These are phyloP conservation scores for Leccinum disarticulatum DNA, from an alignment of 768 basidiomycete species.

Conservation along the genomic window DNA sequence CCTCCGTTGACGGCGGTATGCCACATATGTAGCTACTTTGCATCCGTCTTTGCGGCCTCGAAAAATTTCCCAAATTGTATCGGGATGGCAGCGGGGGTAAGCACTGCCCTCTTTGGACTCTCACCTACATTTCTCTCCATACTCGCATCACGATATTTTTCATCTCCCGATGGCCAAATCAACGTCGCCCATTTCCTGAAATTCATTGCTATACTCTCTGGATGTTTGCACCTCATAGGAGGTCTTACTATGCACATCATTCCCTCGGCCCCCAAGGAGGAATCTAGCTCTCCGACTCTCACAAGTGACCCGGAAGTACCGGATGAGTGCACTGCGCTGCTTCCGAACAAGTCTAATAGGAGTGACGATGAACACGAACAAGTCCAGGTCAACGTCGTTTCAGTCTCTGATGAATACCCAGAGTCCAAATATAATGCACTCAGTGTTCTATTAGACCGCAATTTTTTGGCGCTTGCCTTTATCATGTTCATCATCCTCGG, in stretches of 20 bases:
- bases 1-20: slow-evolving; percentile 1
- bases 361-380: slow-evolving; percentile 8
- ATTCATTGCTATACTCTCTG: slow-evolving; percentile 58
- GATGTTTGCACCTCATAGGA: slow-evolving; percentile 53
- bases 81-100: slow-evolving; percentile 64
- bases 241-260: slow-evolving; percentile 41
- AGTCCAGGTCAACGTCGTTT: slow-evolving; percentile 22
- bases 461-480: slow-evolving; percentile 65
- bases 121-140: slow-evolving; percentile 74
- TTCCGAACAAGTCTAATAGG: slow-evolving; percentile 26
- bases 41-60: slow-evolving; percentile 72
- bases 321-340: slow-evolving; percentile 32
- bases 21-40: slow-evolving; percentile 53
- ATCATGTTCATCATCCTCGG: slow-evolving; percentile 60
- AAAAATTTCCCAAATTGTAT: slow-evolving; percentile 64
- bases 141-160: slow-evolving; percentile 64
- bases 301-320: slow-evolving; percentile 19
- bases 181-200: slow-evolving; percentile 51
- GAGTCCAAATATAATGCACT: slow-evolving; percentile 29
- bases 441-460: slow-evolving; percentile 50
- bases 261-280: slow-evolving; percentile 12
- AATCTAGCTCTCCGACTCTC: background rate
- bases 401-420: slow-evolving; percentile 24
- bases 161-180: slow-evolving; percentile 41
- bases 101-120: slow-evolving; percentile 76